Conservation (phyloP, 805 yeast genomes). For the Lipomyces yamanashiensis region DNA sequence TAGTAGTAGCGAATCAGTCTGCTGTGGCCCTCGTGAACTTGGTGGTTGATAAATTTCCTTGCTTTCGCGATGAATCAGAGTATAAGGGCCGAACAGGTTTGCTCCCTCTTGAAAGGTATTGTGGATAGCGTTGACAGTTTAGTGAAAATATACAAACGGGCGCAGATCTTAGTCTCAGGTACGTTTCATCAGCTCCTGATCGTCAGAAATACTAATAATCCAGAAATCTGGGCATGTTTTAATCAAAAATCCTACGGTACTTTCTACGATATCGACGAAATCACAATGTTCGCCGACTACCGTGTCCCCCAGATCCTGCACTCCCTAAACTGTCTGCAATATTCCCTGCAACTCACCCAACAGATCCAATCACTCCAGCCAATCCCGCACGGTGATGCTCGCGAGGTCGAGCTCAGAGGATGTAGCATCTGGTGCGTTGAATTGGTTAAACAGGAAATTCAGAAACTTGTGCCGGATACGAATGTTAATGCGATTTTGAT, state of each 20-base stretch:
- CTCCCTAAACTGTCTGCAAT: conserved; percentile 46
- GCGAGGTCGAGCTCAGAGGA: conserved; percentile 51
- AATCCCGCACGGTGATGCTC: conserved; percentile 43
- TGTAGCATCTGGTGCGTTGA: conserved; percentile 52
- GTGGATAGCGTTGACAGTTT: not conserved
- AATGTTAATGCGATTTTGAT: conserved; percentile 47
- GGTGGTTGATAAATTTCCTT: conserved; percentile 41
- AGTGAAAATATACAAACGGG: conserved; percentile 49
- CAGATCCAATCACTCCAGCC: conserved; percentile 37
- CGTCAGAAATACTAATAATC: conserved; percentile 13
- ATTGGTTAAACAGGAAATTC: conserved; percentile 41
- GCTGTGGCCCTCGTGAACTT: conserved; percentile 45
- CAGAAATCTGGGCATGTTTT: conserved; percentile 54
- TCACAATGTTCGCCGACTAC: conserved; percentile 55
- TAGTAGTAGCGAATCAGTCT: conserved; percentile 41
- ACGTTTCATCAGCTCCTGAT: not conserved
- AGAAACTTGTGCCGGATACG: conserved; percentile 31
- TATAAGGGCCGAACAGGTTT: conserved; percentile 41
- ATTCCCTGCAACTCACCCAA: conserved; percentile 41
- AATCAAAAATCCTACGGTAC: conserved; percentile 45
- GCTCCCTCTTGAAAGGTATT: not conserved
- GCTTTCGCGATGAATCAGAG: conserved; percentile 45
- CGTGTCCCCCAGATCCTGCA: conserved; percentile 53
- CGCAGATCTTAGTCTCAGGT: conserved; percentile 48
- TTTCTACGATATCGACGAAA: conserved; percentile 48